Evolutionary conservation across 805 yeast genomes (phyloP).

Genomic region (Wickerhamomyces bisporus): DNA sequence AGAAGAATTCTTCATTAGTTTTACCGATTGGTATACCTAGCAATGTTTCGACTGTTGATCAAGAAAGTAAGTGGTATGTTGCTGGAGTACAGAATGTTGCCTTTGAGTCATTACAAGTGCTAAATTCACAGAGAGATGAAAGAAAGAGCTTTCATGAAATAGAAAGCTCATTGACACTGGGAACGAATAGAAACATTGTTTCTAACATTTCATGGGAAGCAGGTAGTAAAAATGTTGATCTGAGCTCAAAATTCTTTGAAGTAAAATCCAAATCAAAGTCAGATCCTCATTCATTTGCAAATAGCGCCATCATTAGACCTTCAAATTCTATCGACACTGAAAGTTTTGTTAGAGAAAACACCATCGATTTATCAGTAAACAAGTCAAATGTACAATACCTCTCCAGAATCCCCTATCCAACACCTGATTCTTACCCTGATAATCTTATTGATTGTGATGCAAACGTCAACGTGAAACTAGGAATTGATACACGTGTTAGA

Average conservation of each 20-base stretch:
- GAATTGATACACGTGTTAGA: slow-evolving; percentile 16
- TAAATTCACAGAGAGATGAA: slow-evolving; percentile 32
- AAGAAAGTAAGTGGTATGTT: slow-evolving; percentile 35
- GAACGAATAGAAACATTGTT: slow-evolving; percentile 43
- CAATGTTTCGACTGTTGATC: slow-evolving; percentile 17
- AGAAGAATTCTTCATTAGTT: slow-evolving; percentile 45
- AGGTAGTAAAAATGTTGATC: slow-evolving; percentile 4
- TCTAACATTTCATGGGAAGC: slow-evolving; percentile 27
- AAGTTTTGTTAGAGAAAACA: background rate
- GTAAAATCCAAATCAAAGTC: background rate
- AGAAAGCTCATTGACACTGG: slow-evolving; percentile 36
- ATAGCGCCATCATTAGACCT: slow-evolving; percentile 22
- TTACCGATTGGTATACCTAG: slow-evolving; percentile 44
- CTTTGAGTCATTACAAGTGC: slow-evolving; percentile 40
- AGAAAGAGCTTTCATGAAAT: slow-evolving; percentile 39
- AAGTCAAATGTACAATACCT: slow-evolving; percentile 6
- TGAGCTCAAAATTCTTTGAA: slow-evolving; percentile 6
- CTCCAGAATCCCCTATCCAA: slow-evolving; percentile 10
- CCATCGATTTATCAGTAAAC: slow-evolving; percentile 1
- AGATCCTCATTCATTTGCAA: slow-evolving; percentile 23
- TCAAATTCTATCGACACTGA: slow-evolving; percentile 1
- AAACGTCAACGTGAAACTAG: slow-evolving; percentile 14
- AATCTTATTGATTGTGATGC: slow-evolving; percentile 13
- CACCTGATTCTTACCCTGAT: slow-evolving; percentile 31
- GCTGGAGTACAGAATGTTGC: slow-evolving; percentile 33